A percentile compares a stretch with the other conserved stretches of the same genome.
These are phyloP conservation scores for Hibiscus trionum DNA, from an alignment of 345 rosid genomes.

Conservation along the genomic window DNA sequence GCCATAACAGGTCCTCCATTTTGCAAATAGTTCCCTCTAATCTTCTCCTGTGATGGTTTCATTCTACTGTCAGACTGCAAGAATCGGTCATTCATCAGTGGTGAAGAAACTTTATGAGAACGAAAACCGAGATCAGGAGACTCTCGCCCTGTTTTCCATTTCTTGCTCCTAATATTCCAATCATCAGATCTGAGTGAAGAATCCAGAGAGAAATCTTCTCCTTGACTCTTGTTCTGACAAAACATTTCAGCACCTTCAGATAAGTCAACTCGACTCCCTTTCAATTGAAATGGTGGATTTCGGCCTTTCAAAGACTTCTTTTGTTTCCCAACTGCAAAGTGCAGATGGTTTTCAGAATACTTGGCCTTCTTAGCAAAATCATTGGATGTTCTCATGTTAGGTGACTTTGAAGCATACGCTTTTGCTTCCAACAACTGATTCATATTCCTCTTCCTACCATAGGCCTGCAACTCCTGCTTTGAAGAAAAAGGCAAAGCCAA, in stretches of 20 bases:
- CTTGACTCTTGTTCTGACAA: conserved; percentile 41
- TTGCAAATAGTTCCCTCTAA: conserved; percentile 39
- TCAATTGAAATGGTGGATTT: conserved; percentile 20
- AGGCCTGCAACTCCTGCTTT: conserved; percentile 36
- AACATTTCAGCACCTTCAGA: conserved; percentile 35
- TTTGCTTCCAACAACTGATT: conserved; percentile 30
- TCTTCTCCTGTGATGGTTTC: conserved; percentile 50
- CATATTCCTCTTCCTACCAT: conserved; percentile 32
- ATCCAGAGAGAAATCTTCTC: conserved; percentile 42
- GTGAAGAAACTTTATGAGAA: conserved; percentile 43
- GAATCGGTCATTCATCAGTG: conserved; percentile 49
- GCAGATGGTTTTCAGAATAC: conserved; percentile 40
- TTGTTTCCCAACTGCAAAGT: conserved; percentile 45
- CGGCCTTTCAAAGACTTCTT: conserved; percentile 47
- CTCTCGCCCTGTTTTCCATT: conserved; percentile 48
- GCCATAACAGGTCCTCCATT: conserved; percentile 40
- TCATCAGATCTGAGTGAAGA: conserved; percentile 46
- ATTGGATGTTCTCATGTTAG: conserved; percentile 24
- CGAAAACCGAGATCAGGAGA: conserved; percentile 45
- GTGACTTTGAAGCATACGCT: conserved; percentile 22
- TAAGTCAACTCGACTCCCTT: conserved; percentile 48
- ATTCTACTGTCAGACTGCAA: conserved; percentile 46
- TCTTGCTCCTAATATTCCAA: conserved; percentile 57
- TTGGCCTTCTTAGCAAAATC: conserved; percentile 36
- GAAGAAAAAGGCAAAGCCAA: conserved; percentile 51